A percentile compares a stretch with the other conserved stretches of the same genome.
Conservation (phyloP, 805 yeast species). For the Kregervanrija pseudodelftensis region DNA sequence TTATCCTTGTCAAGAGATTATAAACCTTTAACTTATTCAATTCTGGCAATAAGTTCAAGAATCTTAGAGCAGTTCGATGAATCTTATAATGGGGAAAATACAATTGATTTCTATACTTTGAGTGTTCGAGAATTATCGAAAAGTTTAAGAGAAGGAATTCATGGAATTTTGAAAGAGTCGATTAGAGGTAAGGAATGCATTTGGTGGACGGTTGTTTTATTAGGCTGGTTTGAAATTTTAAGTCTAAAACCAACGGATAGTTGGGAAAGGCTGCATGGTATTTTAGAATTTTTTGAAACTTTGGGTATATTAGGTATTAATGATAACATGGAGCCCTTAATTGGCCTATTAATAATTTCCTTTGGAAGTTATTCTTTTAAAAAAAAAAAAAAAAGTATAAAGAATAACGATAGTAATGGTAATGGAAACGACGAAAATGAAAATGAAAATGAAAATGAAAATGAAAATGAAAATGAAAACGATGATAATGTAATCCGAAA, state of each 20-base stretch:
- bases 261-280: constrained; percentile 34
- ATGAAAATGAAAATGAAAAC: too few species aligned
- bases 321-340: too few species aligned
- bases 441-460: too few species aligned
- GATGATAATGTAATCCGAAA: too few species aligned
- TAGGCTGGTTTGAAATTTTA: constrained; percentile 38
- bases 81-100: constrained; percentile 18
- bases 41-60: constrained; percentile 25
- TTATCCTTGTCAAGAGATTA: constrained; percentile 33
- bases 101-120: constrained; percentile 23
- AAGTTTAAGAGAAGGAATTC: constrained; percentile 27
- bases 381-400: too few species aligned
- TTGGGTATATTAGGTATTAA: constrained; percentile 21
- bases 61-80: constrained; percentile 18
- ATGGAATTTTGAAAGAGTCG: constrained; percentile 9
- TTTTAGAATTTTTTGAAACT: constrained; percentile 29
- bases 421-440: too few species aligned
- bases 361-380: too few species aligned
- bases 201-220: constrained; percentile 33
- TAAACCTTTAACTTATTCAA: constrained; percentile 20
- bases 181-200: constrained; percentile 2
- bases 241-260: constrained; percentile 27
- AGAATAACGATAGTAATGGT: too few species aligned
- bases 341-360: too few species aligned
- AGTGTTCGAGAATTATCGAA: constrained; percentile 28